phyloP scores from a whole-genome alignment of 495 filamentous ascomycete species.

The Neurospora hispaniola region DNA sequence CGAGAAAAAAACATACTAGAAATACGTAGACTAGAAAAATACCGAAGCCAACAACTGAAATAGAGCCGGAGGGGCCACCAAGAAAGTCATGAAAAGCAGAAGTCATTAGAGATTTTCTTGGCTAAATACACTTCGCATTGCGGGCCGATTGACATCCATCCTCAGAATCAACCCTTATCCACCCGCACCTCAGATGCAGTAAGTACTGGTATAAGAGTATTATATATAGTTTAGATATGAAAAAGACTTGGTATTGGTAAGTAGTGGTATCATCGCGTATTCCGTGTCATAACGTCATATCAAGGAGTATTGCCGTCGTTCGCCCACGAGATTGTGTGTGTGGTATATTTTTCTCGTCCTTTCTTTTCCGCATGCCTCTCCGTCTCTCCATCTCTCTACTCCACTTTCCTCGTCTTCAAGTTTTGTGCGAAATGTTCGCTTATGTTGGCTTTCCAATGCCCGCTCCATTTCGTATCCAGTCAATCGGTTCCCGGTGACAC shows the following conservation, averaged over 20 bases:
- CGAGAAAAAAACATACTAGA: background rate
- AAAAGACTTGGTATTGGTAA: background rate
- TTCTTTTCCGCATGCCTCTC: background rate
- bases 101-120: background rate
- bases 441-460: background rate
- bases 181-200: background rate
- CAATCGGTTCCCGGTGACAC: background rate
- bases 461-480: background rate
- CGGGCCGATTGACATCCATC: background rate
- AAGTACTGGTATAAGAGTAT: background rate
- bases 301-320: background rate
- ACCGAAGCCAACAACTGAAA: background rate
- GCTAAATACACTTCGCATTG: background rate
- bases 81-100: background rate
- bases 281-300: background rate
- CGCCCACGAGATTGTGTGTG: background rate
- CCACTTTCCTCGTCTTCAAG: background rate
- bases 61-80: background rate
- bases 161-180: background rate
- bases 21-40: background rate
- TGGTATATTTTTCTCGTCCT: background rate
- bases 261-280: background rate
- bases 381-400: background rate
- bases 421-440: background rate
- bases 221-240: background rate